Base-by-base conservation (phyloP, 768 basidiomycete genomes). In the Boletus tylopilopsis region DNA sequence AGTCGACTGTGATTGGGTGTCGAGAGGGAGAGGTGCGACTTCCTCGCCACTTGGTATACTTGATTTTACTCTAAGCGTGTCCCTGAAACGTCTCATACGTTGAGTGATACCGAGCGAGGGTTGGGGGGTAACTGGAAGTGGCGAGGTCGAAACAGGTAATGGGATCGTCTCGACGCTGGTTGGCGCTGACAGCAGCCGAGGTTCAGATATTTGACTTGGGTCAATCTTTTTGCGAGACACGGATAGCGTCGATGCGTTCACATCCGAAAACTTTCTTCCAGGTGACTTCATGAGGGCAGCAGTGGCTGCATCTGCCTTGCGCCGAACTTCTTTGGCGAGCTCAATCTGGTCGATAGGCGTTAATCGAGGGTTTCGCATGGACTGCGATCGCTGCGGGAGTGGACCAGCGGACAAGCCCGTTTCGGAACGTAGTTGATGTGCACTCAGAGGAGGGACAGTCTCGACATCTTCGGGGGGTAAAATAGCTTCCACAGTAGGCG, bases 31-130 rank as follows among this genome's bases (percentile, higher is more conserved):
- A 8, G 78, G 68, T 9, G 73, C 71, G 15, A 73, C 60, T 42
- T 76, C 78, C 50, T 87, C 85, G 19, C 80, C 79, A 16, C 68
- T 56, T n/a, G 70, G 56, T 33, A 71, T 63, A 49, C 76, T 77
- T 12, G 70, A 68, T 52, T 76, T 79, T 24, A 80, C 72, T 36
- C 85, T 77, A 49, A 91, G 70, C 0, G 85, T 85, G 43, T 87
- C 79, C 45, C 84, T 76, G 41, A 92, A 68, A 60, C 78, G 83
- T 67, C 80, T 85, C 73, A 92, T 81, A 21, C 87, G 81, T 34
- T 82, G 80, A 38, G 85, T 83, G 50, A 91, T 76, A 58, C 70
- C 72, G 32, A 76, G 62, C 46, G 76, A 77, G 24, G 76, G 63
- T 35, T 73, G 64, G 12, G 72, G 68, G 49, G 70, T 68, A 21